These are phyloP conservation scores for Penicillium sp. DNA, from an alignment of 2,329 filamentous ascomycete genomes.

Conservation along the genomic window DNA sequence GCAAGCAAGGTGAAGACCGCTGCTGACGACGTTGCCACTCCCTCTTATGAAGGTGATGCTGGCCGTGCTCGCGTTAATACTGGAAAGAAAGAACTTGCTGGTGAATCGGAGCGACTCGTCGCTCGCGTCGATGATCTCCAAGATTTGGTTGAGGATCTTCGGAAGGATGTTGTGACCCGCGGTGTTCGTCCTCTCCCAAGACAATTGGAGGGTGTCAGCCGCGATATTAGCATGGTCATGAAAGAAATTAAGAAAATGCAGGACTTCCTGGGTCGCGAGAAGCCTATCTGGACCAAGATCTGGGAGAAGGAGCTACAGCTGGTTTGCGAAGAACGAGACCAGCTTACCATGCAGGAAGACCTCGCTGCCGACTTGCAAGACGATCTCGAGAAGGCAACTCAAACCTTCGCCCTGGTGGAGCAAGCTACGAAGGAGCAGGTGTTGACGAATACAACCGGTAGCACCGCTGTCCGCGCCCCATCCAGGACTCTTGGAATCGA, in stretches of 20 bases:
- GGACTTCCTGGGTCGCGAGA: constrained; percentile 85
- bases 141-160: constrained; percentile 91
- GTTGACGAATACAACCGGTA: constrained; percentile 59
- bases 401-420: constrained; percentile 93
- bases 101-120: constrained; percentile 87
- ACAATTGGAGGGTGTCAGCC: constrained; percentile 83
- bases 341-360: constrained; percentile 95
- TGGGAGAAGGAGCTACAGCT: constrained; percentile 98
- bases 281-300: constrained; percentile 97
- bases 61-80: constrained; percentile 80
- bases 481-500: constrained; percentile 52
- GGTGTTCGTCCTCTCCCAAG: constrained; percentile 87
- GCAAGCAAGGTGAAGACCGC: constrained; percentile 75
- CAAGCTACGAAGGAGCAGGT: constrained; percentile 97
- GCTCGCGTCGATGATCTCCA: constrained; percentile 94
- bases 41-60: constrained; percentile 70
- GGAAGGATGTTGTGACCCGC: constrained; percentile 91
- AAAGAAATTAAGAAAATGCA: constrained; percentile 92
- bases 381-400: constrained; percentile 88
- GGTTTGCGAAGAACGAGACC: constrained; percentile 91
- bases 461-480: constrained; percentile 44
- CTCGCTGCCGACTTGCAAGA: constrained; percentile 88
- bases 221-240: constrained; percentile 77
- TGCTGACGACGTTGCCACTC: constrained; percentile 68
- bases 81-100: constrained; percentile 81